A percentile compares a stretch with the other conserved stretches of the same genome.
Conservation (phyloP, 2,329 filamentous ascomycete species). For the Ceratocystiopsis sp. region DNA sequence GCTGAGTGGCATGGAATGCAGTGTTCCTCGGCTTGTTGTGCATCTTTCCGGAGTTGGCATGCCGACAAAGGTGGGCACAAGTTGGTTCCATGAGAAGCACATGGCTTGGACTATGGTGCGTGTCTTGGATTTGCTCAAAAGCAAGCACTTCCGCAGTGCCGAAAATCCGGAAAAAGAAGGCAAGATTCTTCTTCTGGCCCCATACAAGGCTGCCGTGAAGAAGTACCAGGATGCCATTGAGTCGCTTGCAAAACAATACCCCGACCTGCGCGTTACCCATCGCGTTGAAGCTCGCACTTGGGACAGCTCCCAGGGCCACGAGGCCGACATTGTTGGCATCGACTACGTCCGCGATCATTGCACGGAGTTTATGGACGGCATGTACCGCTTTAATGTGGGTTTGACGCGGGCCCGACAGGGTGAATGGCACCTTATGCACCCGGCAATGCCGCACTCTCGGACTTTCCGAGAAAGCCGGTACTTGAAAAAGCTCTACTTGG, state of each 20-base stretch:
- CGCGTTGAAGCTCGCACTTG: conserved; percentile 25
- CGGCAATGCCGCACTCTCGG: conserved; percentile 12
- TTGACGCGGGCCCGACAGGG: conserved; percentile 27
- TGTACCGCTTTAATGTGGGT: conserved; percentile 27
- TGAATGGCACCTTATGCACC: conserved; percentile 28
- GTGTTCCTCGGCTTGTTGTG: conserved; percentile 22
- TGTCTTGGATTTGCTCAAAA: conserved; percentile 16
- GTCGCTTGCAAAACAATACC: conserved; percentile 14
- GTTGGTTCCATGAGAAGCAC: conserved; percentile 24
- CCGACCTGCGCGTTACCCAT: conserved; percentile 3
- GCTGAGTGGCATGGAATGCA: conserved; percentile 6
- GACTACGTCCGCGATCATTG: conserved; percentile 26
- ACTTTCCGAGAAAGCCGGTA: conserved; percentile 5
- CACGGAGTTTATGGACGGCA: conserved; percentile 25
- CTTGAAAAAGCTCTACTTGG: conserved; percentile 7
- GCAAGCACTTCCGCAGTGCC: conserved; percentile 17
- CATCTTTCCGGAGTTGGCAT: conserved; percentile 6
- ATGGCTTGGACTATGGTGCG: conserved; percentile 20
- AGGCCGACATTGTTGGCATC: conserved; percentile 29
- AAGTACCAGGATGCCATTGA: conserved; percentile 17
- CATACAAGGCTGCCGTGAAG: conserved; percentile 22
- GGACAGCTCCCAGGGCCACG: conserved; percentile 28
- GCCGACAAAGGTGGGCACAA: conserved; percentile 14
- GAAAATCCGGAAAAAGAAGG: conserved; percentile 14
- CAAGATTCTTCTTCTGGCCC: conserved; percentile 25